These are phyloP conservation scores for Penicillium malachiteum DNA, from an alignment of 495 filamentous ascomycete species.

Conservation along the genomic window DNA sequence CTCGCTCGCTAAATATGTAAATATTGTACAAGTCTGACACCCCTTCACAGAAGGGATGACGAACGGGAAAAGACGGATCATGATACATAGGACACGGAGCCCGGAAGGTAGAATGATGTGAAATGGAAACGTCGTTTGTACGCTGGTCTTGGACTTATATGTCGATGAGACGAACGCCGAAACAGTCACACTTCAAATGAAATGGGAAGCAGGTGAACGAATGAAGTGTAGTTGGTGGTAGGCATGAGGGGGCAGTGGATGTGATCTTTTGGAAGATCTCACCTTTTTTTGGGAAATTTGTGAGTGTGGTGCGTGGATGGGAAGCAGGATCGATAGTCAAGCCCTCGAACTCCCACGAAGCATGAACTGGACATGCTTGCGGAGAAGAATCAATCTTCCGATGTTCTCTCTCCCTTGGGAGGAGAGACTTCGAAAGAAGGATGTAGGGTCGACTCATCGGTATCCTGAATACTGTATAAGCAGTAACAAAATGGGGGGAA, in stretches of 20 bases:
- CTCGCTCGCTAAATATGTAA: conserved; percentile 15
- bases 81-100: conserved; percentile 5
- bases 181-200: conserved; percentile 7
- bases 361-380: no score
- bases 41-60: conserved; percentile 8
- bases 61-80: background rate
- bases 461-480: background rate
- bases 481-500: background rate
- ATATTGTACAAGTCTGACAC: conserved; percentile 10
- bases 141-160: conserved; percentile 13
- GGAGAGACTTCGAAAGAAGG: no score
- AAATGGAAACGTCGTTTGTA: conserved; percentile 23
- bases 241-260: background rate
- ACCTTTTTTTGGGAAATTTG: background rate
- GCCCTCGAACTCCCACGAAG: background rate
- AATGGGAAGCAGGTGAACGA: background rate
- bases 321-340: background rate
- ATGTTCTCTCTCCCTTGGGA: no score
- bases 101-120: conserved; percentile 4
- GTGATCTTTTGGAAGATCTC: background rate
- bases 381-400: no score
- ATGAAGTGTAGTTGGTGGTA: background rate
- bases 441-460: background rate
- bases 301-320: background rate
- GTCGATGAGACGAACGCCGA: conserved; percentile 5